Evolutionary conservation across 306 rosid genomes (phyloP).

Genomic region (Medicago truncatula): DNA sequence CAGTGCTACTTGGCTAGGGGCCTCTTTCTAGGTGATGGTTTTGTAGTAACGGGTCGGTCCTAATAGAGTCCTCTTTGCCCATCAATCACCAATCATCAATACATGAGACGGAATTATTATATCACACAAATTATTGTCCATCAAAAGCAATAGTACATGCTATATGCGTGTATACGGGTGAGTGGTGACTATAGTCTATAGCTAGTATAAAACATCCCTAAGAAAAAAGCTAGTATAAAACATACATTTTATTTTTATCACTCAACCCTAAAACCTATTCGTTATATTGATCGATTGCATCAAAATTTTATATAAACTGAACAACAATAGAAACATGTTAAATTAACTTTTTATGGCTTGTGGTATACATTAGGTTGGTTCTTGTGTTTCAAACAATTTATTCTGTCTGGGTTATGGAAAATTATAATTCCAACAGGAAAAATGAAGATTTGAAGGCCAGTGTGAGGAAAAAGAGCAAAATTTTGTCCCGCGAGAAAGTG

Average conservation of each 20-base stretch:
- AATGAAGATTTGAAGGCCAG: not conserved
- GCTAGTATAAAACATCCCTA: not conserved
- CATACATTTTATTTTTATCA: too few relatives aligned
- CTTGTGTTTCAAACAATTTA: not conserved
- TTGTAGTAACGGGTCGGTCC: slow-evolving; percentile 30
- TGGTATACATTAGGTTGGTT: too few relatives aligned
- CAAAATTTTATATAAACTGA: too few relatives aligned
- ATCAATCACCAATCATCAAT: slow-evolving; percentile 46
- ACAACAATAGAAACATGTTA: too few relatives aligned
- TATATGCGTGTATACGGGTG: not conserved
- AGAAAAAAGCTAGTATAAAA: too few relatives aligned
- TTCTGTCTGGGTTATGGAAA: not conserved
- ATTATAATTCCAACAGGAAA: not conserved
- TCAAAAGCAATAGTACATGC: slow-evolving; percentile 31
- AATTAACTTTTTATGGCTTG: too few relatives aligned
- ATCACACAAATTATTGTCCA: slow-evolving; percentile 35
- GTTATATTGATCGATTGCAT: too few relatives aligned
- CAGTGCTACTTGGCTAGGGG: slow-evolving; percentile 1
- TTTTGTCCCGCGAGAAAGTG: not conserved
- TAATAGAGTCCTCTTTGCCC: slow-evolving; percentile 34
- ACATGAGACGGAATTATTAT: slow-evolving; percentile 42
- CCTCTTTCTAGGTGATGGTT: slow-evolving; percentile 34
- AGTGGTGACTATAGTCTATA: too few relatives aligned
- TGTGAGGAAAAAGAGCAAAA: not conserved
- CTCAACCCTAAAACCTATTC: too few relatives aligned